Evolutionary conservation across 2,329 filamentous ascomycete genomes (phyloP), one percentile per base, ranked within the genome.

Genomic region (Lomentospora prolificans): DNA sequence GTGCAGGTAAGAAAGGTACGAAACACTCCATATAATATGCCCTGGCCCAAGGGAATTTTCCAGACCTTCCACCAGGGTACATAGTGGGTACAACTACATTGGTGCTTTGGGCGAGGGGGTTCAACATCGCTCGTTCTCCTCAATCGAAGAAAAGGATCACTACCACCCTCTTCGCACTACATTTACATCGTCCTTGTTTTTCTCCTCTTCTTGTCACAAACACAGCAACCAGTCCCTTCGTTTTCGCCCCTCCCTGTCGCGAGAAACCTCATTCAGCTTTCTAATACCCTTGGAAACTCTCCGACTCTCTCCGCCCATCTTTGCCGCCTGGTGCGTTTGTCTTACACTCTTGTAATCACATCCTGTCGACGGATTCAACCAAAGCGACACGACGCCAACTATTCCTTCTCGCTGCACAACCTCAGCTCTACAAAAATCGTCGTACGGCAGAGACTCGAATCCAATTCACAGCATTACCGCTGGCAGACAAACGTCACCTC

Each of bases 251-350:
- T 8, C 22, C 44, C 36, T 22, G 17, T 25, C 17, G 36, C 36
- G 19, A 14, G 36, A 41, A 17, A 41, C 44, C 44, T 12, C 12
- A 4, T 25, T 4, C 22, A 48, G 24, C 44, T 25, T 19, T 25
- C 44, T 48, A 48, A 27, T 48, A 48, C n/a, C 19, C 19, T 48
- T 4, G 44, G 44, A 22, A 48, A 25, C 22, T 22, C n/a, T n/a
- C n/a, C 22, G 17, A 22, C 22, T 22, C 22, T 22, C 17, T 27
- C 44, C 22, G 17, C 5, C 19, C 22, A 22, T 25, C 44, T 19
- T 48, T 48, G 44, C 44, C 44, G 44, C 44, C 44, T 48, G 44
- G 44, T 48, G 44, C 44, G 44, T 48, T 48, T 48, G 44, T 48
- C 44, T 48, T 48, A 48, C 17, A 48, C 22, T 48, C 44, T 48